Evolutionary conservation across 352 stramenopile species (phyloP), one percentile per base, ranked within the genome.

Genomic region (Phytopythium montanum): DNA sequence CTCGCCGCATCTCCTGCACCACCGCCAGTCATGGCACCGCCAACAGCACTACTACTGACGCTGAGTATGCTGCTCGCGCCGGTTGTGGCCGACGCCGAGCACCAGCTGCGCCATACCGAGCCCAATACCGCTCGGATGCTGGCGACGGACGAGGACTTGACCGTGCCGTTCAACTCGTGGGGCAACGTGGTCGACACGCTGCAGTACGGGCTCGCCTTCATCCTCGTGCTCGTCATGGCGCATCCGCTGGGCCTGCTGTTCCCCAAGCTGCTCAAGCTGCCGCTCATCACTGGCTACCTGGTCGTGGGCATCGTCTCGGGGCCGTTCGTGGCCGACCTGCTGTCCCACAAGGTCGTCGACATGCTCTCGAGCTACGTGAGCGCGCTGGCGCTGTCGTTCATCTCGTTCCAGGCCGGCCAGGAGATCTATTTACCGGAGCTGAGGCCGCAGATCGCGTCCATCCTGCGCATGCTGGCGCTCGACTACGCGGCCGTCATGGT

Each of bases 401-500:
- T 88, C 58, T 85, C 78, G 54, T 85, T 86, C 71, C 78, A 88
- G 49, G 78, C 78, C 5, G 78, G 78, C 3, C 78, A 88, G 46
- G 78, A 88, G 61, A 84, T 88, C 50, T 88, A 86, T 21, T 53
- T 83, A 12, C 78, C 78, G 12, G 78, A 88, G 45, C 64, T 88
- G 13, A 54, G 54, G 2, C 78, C 78, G 13, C 78, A 88, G 60
- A 76, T 88, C 65, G 81, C 80, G 54, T 67, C 73, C 34, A 84
- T 88, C 41, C 23, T 84, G 25, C 46, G 68, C 45, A 57, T 86
- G 29, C 54, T 88, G 21, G 38, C 52, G 4, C 67, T 75, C 19
- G 68, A 74, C 48, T 88, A 88, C 66, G 52, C 42, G 48, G 75
- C 70, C 34, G 74, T 73, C 51, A 87, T 88, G 76, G 58, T 72